Evolutionary conservation across 176 grass and related monocot species (phyloP), one percentile per base, ranked within the genome.

Genomic region (Otatea glauca): DNA sequence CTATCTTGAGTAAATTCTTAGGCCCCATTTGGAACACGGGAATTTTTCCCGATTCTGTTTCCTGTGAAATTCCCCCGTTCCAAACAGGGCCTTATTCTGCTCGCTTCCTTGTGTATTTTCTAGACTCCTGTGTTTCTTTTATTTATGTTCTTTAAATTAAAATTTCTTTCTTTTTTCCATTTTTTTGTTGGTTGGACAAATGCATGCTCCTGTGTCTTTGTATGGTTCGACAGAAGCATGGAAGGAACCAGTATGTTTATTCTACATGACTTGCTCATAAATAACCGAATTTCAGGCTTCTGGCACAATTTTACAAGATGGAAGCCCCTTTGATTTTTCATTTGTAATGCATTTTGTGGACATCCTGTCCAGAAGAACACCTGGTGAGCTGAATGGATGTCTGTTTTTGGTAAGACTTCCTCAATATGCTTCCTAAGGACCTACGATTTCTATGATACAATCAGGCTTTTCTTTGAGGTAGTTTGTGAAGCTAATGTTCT

Each of bases 311-410:
- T 70, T 98, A 78, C 82, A 88, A 88, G 87, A 85, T 88, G 91
- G 90, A 68, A 65, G 81, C 41, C 81, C 74, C 62, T 95, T 95
- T 1, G 85, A 98, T 88, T 78, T 98, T 84, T 90, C 89, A 47
- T 65, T 91, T 51, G 72, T 95, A 81, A 95, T 98, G 96, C 89
- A 89, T 88, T 88, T 93, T 80, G 93, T 98, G 61, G 90, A 87
- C 25, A 72, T 93, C 87, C 76, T 98, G 65, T 92, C 93, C 56
- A 93, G 84, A 88, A 85, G 77, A 83, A 78, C 88, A 86, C 82
- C 76, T 72, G 83, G 86, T 61, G 86, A 90, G 39, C 91, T 85
- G 44, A 87, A 90, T 82, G 96, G 93, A 81, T 79, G 85, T 69
- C 78, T 93, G 48, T 87, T 85, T 70, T 87, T 93, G 82, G 96